Base-by-base conservation (phyloP, 805 yeast genomes). In the Lachancea lanzarotensis region DNA sequence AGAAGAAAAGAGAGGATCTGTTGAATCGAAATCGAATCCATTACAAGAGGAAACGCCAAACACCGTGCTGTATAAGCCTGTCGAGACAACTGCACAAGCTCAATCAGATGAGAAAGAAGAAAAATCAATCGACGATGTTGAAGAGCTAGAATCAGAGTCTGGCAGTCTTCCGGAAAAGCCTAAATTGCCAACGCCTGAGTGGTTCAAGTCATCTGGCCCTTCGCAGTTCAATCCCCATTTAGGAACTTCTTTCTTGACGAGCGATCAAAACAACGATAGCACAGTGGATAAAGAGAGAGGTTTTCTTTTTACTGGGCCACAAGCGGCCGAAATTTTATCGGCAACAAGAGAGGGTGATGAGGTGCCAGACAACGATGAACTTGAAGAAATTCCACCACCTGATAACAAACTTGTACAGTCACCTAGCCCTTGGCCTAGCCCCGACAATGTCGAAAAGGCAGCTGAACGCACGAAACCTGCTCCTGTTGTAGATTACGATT, bases 401-500 rank as follows among this genome's bases (percentile, higher is more conserved):
- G 40, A 41, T 16, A 17, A 15, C 18, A 19, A 3, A 33, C 8
- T 19, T 6, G 25, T 25, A 4, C 22, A 5, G 9, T n/a, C 33
- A 16, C n/a, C 38, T 32, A 6, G 10, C 4, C 17, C 17, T 9
- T 4, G 7, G 11, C 16, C 35, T 7, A 13, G 12, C 16, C 4
- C 3, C 4, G 19, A 32, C 3, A 7, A 32, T 13, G 35, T 9
- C 18, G 19, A 32, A 32, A 17, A 32, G 19, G 12, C 19, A n/a
- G 5, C 40, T 26, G 20, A 40, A 19, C 20, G 40, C 27, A 9
- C 40, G 26, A 16, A 40, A 19, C 15, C 38, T 22, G 8, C 26
- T 13, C 40, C 56, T 25, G 52, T 54, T 0, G 60, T 75, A 29
- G 84, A 81, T 43, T 84, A 82, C 54, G 85, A 78, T 44, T 83